Conservation (phyloP, 2,329 filamentous ascomycete species). For the Diaporthe caulivora region DNA sequence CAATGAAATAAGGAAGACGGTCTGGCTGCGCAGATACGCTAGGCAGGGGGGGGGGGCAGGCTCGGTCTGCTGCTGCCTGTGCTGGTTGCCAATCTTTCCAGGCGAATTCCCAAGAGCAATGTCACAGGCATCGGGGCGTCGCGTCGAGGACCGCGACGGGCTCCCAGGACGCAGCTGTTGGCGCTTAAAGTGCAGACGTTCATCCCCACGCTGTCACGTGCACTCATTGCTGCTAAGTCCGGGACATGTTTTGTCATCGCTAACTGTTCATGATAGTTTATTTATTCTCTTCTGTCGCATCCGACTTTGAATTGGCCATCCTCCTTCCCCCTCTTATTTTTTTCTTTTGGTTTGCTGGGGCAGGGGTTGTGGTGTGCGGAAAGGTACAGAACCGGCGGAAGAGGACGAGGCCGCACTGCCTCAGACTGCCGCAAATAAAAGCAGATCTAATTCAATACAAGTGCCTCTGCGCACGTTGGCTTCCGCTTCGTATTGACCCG, state of each 20-base stretch:
- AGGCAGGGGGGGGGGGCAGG: neutral
- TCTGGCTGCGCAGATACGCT: neutral
- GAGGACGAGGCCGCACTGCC: too few species aligned
- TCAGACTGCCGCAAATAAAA: neutral
- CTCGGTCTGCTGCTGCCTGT: constrained; percentile 6
- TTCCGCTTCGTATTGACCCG: neutral
- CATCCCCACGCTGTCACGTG: constrained; percentile 38
- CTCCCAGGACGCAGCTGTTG: neutral
- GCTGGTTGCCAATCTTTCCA: neutral
- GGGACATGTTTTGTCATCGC: neutral
- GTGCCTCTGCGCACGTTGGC: neutral
- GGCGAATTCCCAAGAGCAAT: neutral
- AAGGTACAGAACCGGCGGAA: too few species aligned
- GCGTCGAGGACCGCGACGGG: constrained; percentile 20
- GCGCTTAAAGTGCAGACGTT: neutral
- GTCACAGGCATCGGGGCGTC: neutral
- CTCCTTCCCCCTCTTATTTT: neutral
- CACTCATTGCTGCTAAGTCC: neutral
- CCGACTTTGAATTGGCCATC: neutral
- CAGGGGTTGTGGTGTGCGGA: too few species aligned
- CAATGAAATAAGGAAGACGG: neutral
- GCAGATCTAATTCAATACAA: neutral
- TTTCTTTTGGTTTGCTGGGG: too few species aligned
- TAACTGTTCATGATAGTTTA: neutral
- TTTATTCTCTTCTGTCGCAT: neutral